Base-by-base conservation (phyloP, 345 rosid species). In the Melastoma malabathricum region DNA sequence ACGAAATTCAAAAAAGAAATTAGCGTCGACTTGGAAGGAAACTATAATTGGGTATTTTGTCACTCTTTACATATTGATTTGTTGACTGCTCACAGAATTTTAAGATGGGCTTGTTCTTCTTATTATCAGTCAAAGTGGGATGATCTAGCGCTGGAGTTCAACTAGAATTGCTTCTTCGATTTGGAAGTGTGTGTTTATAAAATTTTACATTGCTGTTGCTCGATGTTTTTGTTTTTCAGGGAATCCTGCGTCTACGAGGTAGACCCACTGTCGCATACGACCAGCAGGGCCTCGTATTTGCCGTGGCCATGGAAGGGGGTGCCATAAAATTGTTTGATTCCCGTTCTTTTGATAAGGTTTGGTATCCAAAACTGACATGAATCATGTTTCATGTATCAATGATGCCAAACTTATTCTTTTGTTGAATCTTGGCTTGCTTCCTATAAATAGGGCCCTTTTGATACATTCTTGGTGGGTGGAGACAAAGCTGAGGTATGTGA, bases 261-360 rank as follows among this genome's bases (percentile, higher is more conserved):
- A 84, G 95, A 62, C 98, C 97, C 44, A 81, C 95, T 1, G 97
- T 88, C 67, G 98, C 97, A 15, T 88, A 81, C 70, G 97, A 92
- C 69, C 97, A 92, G 75, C 97, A 92, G 72, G 98, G 90, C 52
- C 83, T 92, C 47, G 98, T 92, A 48, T 92, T 92, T 77, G 96
- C 98, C 10, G 94, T 92, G 73, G 95, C 95, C 55, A 83, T 88
- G 97, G 97, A 92, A 88, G 97, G 95, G 46, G 95, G 97, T 60
- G 98, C 95, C 38, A 84, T 87, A 63, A 92, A 92, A 67, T 67
- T 92, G 55, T 92, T 92, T 72, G 97, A 92, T 69, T 92, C 95
- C 45, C 84, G 95, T 63, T 77, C 90, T 47, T 87, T 84, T 47
- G 98, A 87, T 64, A 92, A 87, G 98, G 97, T 87, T 61, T 44